Percentiles rank a stretch among this genome's conserved stretches.
phyloP scores from a whole-genome alignment of 352 stramenopile genomes.

The Phytopythium oedochilum region DNA sequence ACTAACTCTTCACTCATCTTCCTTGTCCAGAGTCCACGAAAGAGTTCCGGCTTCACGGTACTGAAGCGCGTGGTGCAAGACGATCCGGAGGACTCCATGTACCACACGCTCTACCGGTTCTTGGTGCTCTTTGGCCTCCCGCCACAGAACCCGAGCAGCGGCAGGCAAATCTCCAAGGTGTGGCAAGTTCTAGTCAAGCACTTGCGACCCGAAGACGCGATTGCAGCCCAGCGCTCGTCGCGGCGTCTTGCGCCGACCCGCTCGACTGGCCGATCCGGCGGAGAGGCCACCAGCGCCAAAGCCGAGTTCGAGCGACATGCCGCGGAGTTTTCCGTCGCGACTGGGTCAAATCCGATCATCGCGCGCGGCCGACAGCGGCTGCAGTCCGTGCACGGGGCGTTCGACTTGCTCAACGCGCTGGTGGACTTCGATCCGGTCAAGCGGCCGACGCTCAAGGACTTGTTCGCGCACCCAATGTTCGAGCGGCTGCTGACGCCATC shows the following conservation, averaged over 20 bases:
- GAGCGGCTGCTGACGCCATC: constrained; percentile 19
- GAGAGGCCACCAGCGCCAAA: background rate
- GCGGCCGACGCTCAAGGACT: constrained; percentile 62
- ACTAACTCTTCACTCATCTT: constrained; percentile 4
- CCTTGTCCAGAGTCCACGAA: constrained; percentile 32
- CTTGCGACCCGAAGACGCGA: constrained; percentile 35
- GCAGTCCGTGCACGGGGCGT: constrained; percentile 30
- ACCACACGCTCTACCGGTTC: constrained; percentile 95
- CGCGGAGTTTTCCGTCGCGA: constrained; percentile 41
- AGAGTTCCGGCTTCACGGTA: constrained; percentile 62
- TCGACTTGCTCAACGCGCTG: constrained; percentile 42
- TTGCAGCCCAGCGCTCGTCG: constrained; percentile 9
- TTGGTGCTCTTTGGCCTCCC: constrained; percentile 95
- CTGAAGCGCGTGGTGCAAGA: constrained; percentile 52
- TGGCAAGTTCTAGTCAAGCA: constrained; percentile 62
- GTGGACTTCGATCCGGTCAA: constrained; percentile 57
- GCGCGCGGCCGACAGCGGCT: constrained; percentile 46
- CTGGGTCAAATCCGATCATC: constrained; percentile 44
- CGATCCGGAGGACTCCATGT: constrained; percentile 84
- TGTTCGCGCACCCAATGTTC: constrained; percentile 62
- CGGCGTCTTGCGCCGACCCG: constrained; percentile 15
- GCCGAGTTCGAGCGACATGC: constrained; percentile 39
- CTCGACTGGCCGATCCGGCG: background rate
- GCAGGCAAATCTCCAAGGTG: constrained; percentile 37
- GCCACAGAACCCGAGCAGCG: constrained; percentile 35